These are phyloP conservation scores for Microdochium nivale DNA, from an alignment of 2,329 filamentous ascomycete species.

Conservation along the genomic window DNA sequence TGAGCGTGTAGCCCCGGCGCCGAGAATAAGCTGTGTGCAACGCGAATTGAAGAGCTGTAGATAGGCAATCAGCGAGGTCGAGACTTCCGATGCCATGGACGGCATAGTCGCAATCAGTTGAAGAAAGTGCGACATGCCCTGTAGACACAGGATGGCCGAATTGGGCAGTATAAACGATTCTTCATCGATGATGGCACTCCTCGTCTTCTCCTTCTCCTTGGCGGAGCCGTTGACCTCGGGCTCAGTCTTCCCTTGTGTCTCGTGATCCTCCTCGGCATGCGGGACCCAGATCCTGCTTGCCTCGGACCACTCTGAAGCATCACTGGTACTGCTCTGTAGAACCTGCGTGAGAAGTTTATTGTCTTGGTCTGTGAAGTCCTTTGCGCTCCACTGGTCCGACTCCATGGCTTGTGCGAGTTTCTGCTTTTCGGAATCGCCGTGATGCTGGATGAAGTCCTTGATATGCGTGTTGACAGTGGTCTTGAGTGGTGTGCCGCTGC, in stretches of 20 bases:
- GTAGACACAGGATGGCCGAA: slow-evolving; percentile 73
- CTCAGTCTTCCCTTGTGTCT: slow-evolving; percentile 21
- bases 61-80: slow-evolving; percentile 71
- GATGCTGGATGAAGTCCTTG: slow-evolving; percentile 65
- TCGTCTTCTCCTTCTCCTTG: slow-evolving; percentile 45
- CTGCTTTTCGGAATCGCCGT: slow-evolving; percentile 66
- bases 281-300: slow-evolving; percentile 51
- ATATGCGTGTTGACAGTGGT: slow-evolving; percentile 76
- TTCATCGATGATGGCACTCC: slow-evolving; percentile 70
- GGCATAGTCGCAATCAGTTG: slow-evolving; percentile 79
- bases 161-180: slow-evolving; percentile 80
- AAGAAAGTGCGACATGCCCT: slow-evolving; percentile 74
- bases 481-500: slow-evolving; percentile 67
- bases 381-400: slow-evolving; percentile 70
- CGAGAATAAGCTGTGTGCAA: slow-evolving; percentile 91
- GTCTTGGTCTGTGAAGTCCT: slow-evolving; percentile 61
- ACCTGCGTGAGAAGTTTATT: slow-evolving; percentile 53
- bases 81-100: slow-evolving; percentile 79
- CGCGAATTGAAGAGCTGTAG: slow-evolving; percentile 92
- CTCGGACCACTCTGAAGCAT: slow-evolving; percentile 59
- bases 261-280: slow-evolving; percentile 26
- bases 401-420: slow-evolving; percentile 70
- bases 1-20: slow-evolving; percentile 80
- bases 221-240: slow-evolving; percentile 37
- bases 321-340: slow-evolving; percentile 60